Percentiles rank a stretch among this genome's conserved stretches.
Conservation (phyloP, 441 rosid genomes). For the Theobroma grandiflorum region DNA sequence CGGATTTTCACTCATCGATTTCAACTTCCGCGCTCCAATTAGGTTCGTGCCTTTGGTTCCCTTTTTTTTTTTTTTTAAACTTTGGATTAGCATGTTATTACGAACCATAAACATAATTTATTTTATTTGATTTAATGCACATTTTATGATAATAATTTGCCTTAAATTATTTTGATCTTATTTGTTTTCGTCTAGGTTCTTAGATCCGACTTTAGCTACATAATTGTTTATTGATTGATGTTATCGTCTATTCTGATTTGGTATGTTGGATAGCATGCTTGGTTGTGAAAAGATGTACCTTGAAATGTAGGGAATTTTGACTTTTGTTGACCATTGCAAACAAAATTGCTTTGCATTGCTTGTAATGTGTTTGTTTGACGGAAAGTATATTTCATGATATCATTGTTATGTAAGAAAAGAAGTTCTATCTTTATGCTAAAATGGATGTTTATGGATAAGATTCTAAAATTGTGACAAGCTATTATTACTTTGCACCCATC, state of each 20-base stretch:
- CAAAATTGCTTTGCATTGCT: not conserved
- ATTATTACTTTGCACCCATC: not conserved
- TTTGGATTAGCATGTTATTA: not conserved
- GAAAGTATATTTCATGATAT: not conserved
- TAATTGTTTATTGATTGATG: not conserved
- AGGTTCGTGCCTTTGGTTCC: not conserved
- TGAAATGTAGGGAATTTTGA: not conserved
- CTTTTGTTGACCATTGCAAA: slow-evolving; percentile 9
- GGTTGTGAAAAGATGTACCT: not conserved
- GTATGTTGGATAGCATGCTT: not conserved
- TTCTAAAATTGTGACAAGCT: not conserved
- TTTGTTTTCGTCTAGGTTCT: slow-evolving; percentile 2
- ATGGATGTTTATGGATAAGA: not conserved
- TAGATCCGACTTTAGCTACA: not conserved
- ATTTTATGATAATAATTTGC: not conserved
- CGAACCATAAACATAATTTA: not conserved
- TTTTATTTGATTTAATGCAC: slow-evolving; percentile 11
- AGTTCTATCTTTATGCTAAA: not conserved
- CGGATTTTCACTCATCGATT: not conserved
- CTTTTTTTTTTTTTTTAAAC: not conserved
- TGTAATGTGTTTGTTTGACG: not conserved
- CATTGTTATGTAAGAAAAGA: not conserved
- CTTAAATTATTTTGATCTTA: slow-evolving; percentile 5
- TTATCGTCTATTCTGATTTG: not conserved
- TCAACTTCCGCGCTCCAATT: not conserved